Conservation (phyloP, 2,329 filamentous ascomycete species). For the Botryotinia narcissicola region DNA sequence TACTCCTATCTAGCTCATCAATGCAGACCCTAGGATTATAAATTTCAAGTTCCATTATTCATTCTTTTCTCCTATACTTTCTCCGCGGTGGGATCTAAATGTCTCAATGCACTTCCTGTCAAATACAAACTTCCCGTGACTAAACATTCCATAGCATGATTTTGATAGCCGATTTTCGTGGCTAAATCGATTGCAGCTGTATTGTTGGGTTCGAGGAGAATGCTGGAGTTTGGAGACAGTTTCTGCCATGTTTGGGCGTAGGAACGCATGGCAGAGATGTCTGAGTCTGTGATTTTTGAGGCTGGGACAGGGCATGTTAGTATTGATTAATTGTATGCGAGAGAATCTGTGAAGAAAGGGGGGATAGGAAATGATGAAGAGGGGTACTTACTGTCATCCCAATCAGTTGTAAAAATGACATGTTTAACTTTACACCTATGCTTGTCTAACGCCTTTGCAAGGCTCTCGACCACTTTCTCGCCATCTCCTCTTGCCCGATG, state of each 20-base stretch:
- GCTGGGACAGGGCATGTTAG: not conserved
- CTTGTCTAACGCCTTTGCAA: slow-evolving; percentile 21
- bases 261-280: slow-evolving; percentile 15
- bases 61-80: not conserved
- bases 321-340: rapidly evolving
- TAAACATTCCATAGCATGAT: slow-evolving; percentile 38
- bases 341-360: rapidly evolving
- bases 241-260: slow-evolving; percentile 27
- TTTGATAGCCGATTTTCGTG: slow-evolving; percentile 38
- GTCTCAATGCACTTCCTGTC: slow-evolving; percentile 48
- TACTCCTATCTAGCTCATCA: not conserved
- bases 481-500: slow-evolving; percentile 21
- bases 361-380: not conserved
- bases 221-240: slow-evolving; percentile 22
- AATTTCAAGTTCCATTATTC: too few species aligned
- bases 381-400: slow-evolving; percentile 21
- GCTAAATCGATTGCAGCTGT: slow-evolving; percentile 52
- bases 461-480: slow-evolving; percentile 12
- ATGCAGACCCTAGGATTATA: not conserved
- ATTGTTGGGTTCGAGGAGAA: slow-evolving; percentile 49
- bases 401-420: slow-evolving; percentile 27
- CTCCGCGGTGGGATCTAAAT: not conserved
- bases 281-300: slow-evolving; percentile 4
- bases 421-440: slow-evolving; percentile 23
- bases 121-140: slow-evolving; percentile 62